Percentiles rank a stretch among this genome's conserved stretches.
Conservation (phyloP, 2,329 filamentous ascomycete genomes). For the Pseudopithomyces chartarum region DNA sequence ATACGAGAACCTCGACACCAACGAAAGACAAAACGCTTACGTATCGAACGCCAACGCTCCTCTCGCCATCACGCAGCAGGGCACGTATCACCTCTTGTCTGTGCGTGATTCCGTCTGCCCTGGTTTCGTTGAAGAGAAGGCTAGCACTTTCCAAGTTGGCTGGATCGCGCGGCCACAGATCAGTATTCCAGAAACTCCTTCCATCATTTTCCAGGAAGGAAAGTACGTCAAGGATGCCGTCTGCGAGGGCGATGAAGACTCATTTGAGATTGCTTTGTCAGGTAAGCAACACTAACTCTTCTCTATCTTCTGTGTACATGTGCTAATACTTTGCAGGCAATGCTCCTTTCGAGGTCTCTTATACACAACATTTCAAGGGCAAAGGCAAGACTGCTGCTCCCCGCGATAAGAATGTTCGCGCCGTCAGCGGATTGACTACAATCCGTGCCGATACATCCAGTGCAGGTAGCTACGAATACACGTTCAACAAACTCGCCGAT, state of each 20-base stretch:
- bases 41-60: constrained; percentile 68
- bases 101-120: constrained; percentile 82
- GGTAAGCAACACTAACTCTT: constrained; percentile 57
- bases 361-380: constrained; percentile 76
- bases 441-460: constrained; percentile 85
- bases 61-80: constrained; percentile 68
- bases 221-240: constrained; percentile 77
- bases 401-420: constrained; percentile 74
- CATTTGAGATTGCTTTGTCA: constrained; percentile 78
- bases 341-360: constrained; percentile 81
- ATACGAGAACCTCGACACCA: constrained; percentile 70
- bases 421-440: constrained; percentile 74
- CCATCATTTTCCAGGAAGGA: constrained; percentile 58
- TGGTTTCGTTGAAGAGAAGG: constrained; percentile 75
- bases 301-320: neutral
- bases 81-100: constrained; percentile 78
- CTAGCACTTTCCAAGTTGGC: constrained; percentile 76
- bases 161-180: constrained; percentile 85
- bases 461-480: constrained; percentile 84
- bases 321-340: constrained; percentile 59
- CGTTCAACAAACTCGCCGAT: constrained; percentile 81
- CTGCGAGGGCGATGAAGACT: constrained; percentile 93
- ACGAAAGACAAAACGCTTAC: constrained; percentile 52
- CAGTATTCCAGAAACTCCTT: constrained; percentile 65
- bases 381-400: constrained; percentile 62